These are phyloP conservation scores for Ustilago vetiveriae DNA, from an alignment of 1,284 basidiomycete species.

Conservation along the genomic window DNA sequence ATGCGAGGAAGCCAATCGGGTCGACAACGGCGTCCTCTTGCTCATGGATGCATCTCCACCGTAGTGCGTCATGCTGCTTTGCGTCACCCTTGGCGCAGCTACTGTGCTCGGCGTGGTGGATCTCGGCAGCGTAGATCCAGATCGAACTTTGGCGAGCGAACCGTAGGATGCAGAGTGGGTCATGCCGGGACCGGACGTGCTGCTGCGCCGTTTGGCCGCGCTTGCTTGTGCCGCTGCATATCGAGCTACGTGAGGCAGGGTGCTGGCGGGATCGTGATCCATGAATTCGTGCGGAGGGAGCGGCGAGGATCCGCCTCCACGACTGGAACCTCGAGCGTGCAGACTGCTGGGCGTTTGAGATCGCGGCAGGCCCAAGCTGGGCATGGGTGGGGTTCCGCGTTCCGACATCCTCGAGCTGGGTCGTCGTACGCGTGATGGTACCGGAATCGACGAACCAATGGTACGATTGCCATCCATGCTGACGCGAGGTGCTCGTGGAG, in stretches of 20 bases:
- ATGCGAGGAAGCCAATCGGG: slow-evolving; percentile 22
- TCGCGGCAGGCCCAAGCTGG: slow-evolving; percentile 36
- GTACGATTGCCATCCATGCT: slow-evolving; percentile 41
- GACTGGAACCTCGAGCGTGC: slow-evolving; percentile 13
- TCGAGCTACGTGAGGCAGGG: slow-evolving; percentile 37
- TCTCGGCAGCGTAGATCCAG: slow-evolving; percentile 12
- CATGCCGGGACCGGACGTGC: slow-evolving; percentile 19
- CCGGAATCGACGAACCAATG: slow-evolving; percentile 55
- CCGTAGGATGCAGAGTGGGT: slow-evolving; percentile 22
- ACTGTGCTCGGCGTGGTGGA: slow-evolving; percentile 16
- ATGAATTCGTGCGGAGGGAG: slow-evolving; percentile 52
- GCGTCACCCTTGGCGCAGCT: slow-evolving; percentile 7
- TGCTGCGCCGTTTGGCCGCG: slow-evolving; percentile 30
- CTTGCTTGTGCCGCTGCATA: slow-evolving; percentile 24
- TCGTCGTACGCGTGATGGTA: slow-evolving; percentile 51
- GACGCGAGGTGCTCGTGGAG: slow-evolving; percentile 33
- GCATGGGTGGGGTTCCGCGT: slow-evolving; percentile 35
- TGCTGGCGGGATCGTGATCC: slow-evolving; percentile 54
- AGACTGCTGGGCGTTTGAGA: slow-evolving; percentile 25
- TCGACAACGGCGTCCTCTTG: slow-evolving; percentile 25
- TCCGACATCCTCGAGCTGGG: slow-evolving; percentile 50
- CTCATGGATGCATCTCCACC: not conserved
- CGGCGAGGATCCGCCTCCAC: slow-evolving; percentile 28
- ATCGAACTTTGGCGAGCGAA: slow-evolving; percentile 31
- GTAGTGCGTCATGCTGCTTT: slow-evolving; percentile 13